These are phyloP conservation scores for Exophiala calicioides DNA, from an alignment of 2,329 filamentous ascomycete genomes.

Conservation along the genomic window DNA sequence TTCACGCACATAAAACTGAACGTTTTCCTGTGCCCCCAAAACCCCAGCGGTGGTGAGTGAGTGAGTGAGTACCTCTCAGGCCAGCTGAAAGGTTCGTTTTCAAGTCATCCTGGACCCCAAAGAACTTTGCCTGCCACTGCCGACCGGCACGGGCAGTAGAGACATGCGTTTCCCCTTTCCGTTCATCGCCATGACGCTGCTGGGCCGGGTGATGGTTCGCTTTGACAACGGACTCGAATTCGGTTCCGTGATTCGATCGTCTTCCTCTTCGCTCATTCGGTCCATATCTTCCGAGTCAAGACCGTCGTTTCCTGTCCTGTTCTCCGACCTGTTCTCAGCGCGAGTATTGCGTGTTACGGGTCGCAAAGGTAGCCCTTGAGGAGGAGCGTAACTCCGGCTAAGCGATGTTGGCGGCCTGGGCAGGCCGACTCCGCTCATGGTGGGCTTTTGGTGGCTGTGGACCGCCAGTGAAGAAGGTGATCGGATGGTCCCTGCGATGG, in stretches of 20 bases:
- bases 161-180: slow-evolving; percentile 32
- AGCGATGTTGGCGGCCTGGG: slow-evolving; percentile 27
- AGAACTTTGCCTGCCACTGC: slow-evolving; percentile 26
- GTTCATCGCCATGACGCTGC: slow-evolving; percentile 28
- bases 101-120: slow-evolving; percentile 22
- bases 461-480: slow-evolving; percentile 31
- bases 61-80: slow-evolving; percentile 17
- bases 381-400: slow-evolving; percentile 19
- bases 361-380: slow-evolving; percentile 19
- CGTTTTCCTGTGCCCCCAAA: background rate
- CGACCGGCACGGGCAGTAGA: slow-evolving; percentile 27
- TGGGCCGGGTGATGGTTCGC: slow-evolving; percentile 30
- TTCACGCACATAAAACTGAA: background rate
- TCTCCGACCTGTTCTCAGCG: slow-evolving; percentile 11
- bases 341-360: slow-evolving; percentile 14
- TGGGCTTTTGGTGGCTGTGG: slow-evolving; percentile 21
- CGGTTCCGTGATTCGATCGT: slow-evolving; percentile 28
- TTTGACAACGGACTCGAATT: slow-evolving; percentile 31
- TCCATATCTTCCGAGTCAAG: slow-evolving; percentile 22
- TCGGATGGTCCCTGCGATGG: slow-evolving; percentile 27
- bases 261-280: slow-evolving; percentile 20
- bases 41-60: slow-evolving; percentile 6
- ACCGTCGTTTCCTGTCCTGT: slow-evolving; percentile 5
- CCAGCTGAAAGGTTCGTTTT: slow-evolving; percentile 19
- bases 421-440: slow-evolving; percentile 17